Percentiles rank a stretch among this genome's conserved stretches.
phyloP scores from a whole-genome alignment of 1,284 basidiomycete species.

The Sanghuangporus weigelae region DNA sequence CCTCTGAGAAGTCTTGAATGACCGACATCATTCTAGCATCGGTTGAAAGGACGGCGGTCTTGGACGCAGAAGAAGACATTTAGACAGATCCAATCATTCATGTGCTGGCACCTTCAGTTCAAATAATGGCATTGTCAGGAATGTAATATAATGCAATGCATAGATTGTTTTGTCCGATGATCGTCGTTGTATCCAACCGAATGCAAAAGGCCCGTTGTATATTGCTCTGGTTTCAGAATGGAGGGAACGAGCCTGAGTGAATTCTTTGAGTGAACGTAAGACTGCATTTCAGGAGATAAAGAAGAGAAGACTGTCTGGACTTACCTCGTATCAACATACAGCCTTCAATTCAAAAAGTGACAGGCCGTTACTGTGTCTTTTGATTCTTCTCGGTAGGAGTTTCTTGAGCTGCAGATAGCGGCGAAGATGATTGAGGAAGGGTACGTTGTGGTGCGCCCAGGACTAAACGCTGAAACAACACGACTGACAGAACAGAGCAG shows the following conservation, averaged over 20 bases:
- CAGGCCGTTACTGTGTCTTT: not conserved
- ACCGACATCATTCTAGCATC: not conserved
- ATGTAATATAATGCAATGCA: too few relatives aligned
- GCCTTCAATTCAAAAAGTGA: too few relatives aligned
- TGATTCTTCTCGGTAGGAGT: not conserved
- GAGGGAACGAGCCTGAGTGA: too few relatives aligned
- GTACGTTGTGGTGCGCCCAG: constrained; percentile 52
- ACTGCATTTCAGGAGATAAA: too few relatives aligned
- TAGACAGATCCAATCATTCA: not conserved
- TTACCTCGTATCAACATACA: not conserved
- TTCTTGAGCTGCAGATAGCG: not conserved
- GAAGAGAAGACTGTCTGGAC: not conserved
- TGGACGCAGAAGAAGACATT: not conserved
- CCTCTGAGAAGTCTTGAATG: constrained; percentile 21
- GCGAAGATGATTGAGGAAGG: constrained; percentile 15
- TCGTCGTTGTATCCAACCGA: too few relatives aligned
- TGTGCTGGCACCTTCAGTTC: too few relatives aligned
- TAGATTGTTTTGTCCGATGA: too few relatives aligned
- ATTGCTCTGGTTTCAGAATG: too few relatives aligned
- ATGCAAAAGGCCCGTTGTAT: too few relatives aligned
- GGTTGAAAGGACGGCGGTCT: not conserved
- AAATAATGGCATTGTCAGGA: too few relatives aligned
- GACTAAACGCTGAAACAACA: constrained; percentile 60
- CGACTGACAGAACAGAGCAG: constrained; percentile 35
- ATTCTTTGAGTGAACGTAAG: too few relatives aligned